Evolutionary conservation across 2,329 filamentous ascomycete genomes (phyloP).

Genomic region (Penicillium concentricum): DNA sequence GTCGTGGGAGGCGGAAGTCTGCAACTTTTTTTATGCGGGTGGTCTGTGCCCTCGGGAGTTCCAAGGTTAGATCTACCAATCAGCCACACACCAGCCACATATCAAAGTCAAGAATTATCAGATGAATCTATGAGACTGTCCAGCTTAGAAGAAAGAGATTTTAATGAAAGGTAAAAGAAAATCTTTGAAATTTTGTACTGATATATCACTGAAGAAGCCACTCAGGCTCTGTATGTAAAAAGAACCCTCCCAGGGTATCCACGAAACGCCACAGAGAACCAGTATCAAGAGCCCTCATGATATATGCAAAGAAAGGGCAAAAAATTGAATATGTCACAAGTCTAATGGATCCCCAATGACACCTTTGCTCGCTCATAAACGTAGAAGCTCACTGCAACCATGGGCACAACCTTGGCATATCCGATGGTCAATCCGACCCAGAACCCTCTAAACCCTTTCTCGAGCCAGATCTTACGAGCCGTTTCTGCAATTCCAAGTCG

Average conservation of each 20-base stretch:
- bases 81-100: not conserved
- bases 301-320: constrained; percentile 3
- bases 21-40: constrained; percentile 13
- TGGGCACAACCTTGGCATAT: constrained; percentile 89
- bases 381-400: constrained; percentile 73
- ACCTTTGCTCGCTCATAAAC: constrained; percentile 66
- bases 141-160: not conserved
- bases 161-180: not conserved
- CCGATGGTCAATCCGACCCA: constrained; percentile 93
- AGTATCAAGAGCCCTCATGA: constrained; percentile 14
- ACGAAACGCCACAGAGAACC: constrained; percentile 22
- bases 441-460: constrained; percentile 77
- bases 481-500: constrained; percentile 77
- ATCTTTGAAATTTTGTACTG: not conserved
- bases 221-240: constrained; percentile 15
- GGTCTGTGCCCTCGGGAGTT: constrained; percentile 13
- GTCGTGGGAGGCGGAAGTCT: not conserved
- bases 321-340: constrained; percentile 1
- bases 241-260: constrained; percentile 10
- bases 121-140: no score
- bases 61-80: not conserved
- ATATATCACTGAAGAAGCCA: constrained; percentile 15
- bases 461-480: constrained; percentile 68
- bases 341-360: constrained; percentile 52
- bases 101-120: not conserved